phyloP scores from a whole-genome alignment of 2,329 filamentous ascomycete genomes.

The Phoma sp. region DNA sequence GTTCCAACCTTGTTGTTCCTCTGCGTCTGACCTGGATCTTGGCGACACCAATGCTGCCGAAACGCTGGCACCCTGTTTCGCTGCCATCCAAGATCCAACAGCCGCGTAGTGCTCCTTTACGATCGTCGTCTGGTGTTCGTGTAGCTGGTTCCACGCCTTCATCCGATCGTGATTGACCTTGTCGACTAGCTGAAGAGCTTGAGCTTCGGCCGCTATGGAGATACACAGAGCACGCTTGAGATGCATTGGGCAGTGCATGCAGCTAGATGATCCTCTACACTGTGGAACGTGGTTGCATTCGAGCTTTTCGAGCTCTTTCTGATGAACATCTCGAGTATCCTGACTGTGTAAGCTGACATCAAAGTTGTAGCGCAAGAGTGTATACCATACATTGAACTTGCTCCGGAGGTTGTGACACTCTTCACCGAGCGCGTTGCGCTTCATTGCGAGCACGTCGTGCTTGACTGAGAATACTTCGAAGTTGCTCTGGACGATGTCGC shows the following conservation, averaged over 20 bases:
- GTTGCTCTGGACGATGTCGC: not conserved
- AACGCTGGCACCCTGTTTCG: not conserved
- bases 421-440: too few species aligned
- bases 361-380: not conserved
- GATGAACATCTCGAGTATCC: not conserved
- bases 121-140: not conserved
- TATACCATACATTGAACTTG: not conserved
- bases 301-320: not conserved
- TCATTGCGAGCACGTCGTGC: not conserved
- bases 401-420: not conserved
- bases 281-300: not conserved
- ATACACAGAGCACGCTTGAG: not conserved
- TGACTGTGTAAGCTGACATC: not conserved
- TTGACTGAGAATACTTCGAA: not conserved
- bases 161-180: slow-evolving; percentile 2
- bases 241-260: not conserved
- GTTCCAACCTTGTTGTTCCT: not conserved
- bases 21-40: not conserved
- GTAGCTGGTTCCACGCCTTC: not conserved
- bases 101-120: not conserved
- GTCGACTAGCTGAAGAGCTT: slow-evolving; percentile 2
- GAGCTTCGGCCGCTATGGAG: not conserved
- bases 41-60: not conserved
- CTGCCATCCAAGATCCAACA: not conserved
- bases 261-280: not conserved